Evolutionary conservation across 768 basidiomycete genomes (phyloP).

Genomic region (Pulveroboletus sp.): DNA sequence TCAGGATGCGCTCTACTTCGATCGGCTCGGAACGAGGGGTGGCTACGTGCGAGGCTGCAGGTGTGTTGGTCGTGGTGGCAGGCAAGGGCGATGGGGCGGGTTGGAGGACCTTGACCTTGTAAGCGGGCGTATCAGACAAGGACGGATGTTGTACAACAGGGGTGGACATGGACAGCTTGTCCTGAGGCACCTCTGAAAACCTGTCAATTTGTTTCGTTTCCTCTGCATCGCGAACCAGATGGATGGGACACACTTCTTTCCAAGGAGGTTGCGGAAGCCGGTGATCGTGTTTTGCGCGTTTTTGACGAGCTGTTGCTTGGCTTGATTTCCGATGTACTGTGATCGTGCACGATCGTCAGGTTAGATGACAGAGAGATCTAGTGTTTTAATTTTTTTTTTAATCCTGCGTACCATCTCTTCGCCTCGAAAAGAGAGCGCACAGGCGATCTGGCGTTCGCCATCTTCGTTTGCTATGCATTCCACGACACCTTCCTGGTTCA

Average conservation of each 20-base stretch:
- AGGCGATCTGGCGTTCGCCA: conserved; percentile 96
- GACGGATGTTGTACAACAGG: conserved; percentile 76
- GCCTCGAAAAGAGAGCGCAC: conserved; percentile 85
- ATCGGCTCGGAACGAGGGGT: conserved; percentile 74
- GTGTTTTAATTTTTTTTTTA: neutral
- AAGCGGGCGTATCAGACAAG: conserved; percentile 67
- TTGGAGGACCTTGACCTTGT: conserved; percentile 76
- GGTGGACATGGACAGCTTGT: conserved; percentile 50
- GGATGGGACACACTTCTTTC: conserved; percentile 67
- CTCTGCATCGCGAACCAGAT: neutral
- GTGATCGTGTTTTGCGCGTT: conserved; percentile 91
- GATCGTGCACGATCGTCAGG: conserved; percentile 9
- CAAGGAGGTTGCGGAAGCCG: conserved; percentile 91
- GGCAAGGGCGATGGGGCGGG: conserved; percentile 70
- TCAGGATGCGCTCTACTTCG: conserved; percentile 63
- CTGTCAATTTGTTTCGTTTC: conserved; percentile 33
- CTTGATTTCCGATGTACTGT: conserved; percentile 95
- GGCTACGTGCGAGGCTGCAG: conserved; percentile 59
- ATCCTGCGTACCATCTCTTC: conserved; percentile 75
- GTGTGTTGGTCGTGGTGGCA: conserved; percentile 52
- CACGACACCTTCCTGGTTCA: conserved; percentile 73
- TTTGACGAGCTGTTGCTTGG: conserved; percentile 91
- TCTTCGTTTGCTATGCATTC: conserved; percentile 98
- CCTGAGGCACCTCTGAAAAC: conserved; percentile 69
- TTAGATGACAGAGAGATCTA: neutral